phyloP scores from a whole-genome alignment of 805 yeast genomes.

The Huiozyma naganishii region DNA sequence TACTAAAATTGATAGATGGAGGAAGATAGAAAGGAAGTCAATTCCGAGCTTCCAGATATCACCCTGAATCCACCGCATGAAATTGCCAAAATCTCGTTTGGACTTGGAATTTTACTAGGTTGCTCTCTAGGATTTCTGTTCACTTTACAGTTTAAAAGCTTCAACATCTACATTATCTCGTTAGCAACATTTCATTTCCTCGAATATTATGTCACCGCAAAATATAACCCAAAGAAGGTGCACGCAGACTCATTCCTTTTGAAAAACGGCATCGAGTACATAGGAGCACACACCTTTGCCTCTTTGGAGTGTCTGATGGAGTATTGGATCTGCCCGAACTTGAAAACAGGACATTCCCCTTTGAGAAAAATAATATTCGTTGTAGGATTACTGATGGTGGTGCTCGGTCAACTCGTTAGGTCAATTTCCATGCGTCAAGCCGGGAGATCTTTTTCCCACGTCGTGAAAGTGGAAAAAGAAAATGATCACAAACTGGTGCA shows the following conservation, averaged over 20 bases:
- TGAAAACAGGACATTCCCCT: slow-evolving; percentile 13
- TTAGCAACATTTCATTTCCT: slow-evolving; percentile 63
- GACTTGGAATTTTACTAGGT: slow-evolving; percentile 37
- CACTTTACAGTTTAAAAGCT: slow-evolving; percentile 23
- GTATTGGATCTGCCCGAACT: slow-evolving; percentile 30
- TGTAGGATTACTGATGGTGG: slow-evolving; percentile 36
- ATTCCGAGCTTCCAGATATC: slow-evolving; percentile 22
- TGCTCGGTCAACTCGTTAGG: slow-evolving; percentile 58
- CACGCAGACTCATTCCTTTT: slow-evolving; percentile 61
- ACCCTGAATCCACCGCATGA: slow-evolving; percentile 33
- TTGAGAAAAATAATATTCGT: slow-evolving; percentile 10
- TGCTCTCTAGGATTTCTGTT: slow-evolving; percentile 25
- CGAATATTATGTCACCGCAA: slow-evolving; percentile 75
- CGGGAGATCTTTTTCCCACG: slow-evolving; percentile 75
- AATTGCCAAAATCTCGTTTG: slow-evolving; percentile 35
- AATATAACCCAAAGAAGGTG: slow-evolving; percentile 54
- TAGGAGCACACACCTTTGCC: slow-evolving; percentile 46
- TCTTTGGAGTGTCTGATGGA: slow-evolving; percentile 41
- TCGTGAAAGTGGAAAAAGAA: slow-evolving; percentile 44
- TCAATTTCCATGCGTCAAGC: slow-evolving; percentile 82
- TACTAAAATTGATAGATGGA: too few relatives aligned
- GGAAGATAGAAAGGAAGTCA: too few relatives aligned
- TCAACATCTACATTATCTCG: slow-evolving; percentile 40
- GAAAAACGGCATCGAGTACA: slow-evolving; percentile 51
- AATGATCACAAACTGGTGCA: slow-evolving; percentile 60